Conservation (phyloP, 169 alveolate species). For the Eimeria necatrix region DNA sequence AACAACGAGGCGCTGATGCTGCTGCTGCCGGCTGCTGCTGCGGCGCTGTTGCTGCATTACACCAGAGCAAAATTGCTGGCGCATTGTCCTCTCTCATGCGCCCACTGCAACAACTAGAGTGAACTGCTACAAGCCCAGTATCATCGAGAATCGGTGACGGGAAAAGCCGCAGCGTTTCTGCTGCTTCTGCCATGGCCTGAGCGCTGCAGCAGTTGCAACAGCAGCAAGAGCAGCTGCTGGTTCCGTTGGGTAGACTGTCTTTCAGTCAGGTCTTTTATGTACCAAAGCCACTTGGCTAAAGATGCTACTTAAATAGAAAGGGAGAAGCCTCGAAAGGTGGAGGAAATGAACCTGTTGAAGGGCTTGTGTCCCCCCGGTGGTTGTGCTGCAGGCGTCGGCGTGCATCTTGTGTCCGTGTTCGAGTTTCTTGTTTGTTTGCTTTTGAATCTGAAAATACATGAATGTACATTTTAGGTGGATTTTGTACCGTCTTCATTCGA, state of each 20-base stretch:
- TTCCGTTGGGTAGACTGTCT: slow-evolving; percentile 22
- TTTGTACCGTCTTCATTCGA: not conserved
- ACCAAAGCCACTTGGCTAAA: slow-evolving; percentile 17
- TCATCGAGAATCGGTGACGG: slow-evolving; percentile 15
- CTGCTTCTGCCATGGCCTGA: slow-evolving; percentile 63
- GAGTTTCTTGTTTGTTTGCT: slow-evolving; percentile 70
- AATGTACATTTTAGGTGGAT: slow-evolving; percentile 26
- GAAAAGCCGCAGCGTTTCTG: slow-evolving; percentile 52
- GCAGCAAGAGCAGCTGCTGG: slow-evolving; percentile 69
- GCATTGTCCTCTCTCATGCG: slow-evolving; percentile 27
- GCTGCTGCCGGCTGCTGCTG: slow-evolving; percentile 75
- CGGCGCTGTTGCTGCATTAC: slow-evolving; percentile 55
- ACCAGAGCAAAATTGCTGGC: slow-evolving; percentile 52
- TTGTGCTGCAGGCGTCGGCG: slow-evolving; percentile 71
- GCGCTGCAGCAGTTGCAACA: slow-evolving; percentile 68
- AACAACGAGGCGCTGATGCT: slow-evolving; percentile 77
- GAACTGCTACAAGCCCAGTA: slow-evolving; percentile 65
- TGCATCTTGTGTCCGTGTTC: slow-evolving; percentile 53
- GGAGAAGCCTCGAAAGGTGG: slow-evolving; percentile 42
- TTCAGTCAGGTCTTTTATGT: not conserved
- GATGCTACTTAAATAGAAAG: slow-evolving; percentile 12
- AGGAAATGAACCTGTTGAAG: not conserved
- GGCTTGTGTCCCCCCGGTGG: slow-evolving; percentile 57
- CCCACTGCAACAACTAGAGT: slow-evolving; percentile 8
- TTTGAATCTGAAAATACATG: slow-evolving; percentile 35